phyloP scores from a whole-genome alignment of 169 alveolate genomes.

The Theileria annulata region DNA sequence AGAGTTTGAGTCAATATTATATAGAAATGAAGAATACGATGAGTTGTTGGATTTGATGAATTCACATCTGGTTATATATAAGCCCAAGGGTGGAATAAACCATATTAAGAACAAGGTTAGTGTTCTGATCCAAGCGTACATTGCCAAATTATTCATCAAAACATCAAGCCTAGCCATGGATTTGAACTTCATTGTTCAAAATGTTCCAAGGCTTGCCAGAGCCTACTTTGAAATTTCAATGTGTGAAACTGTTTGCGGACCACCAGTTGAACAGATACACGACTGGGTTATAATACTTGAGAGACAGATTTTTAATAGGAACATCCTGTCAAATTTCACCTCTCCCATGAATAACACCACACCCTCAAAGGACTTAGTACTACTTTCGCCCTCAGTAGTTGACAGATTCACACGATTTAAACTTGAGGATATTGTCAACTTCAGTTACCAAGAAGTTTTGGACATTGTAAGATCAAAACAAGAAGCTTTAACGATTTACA shows the following conservation, averaged over 20 bases:
- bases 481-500: conserved; percentile 59
- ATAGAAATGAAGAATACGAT: conserved; percentile 60
- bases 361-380: conserved; percentile 65
- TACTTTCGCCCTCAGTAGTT: conserved; percentile 40
- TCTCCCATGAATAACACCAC: conserved; percentile 77
- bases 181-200: conserved; percentile 89
- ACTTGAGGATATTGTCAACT: conserved; percentile 65
- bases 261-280: conserved; percentile 78
- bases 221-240: conserved; percentile 90
- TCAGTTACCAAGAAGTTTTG: conserved; percentile 50
- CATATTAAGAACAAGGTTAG: conserved; percentile 62
- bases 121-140: conserved; percentile 86
- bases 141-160: conserved; percentile 78
- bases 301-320: conserved; percentile 81
- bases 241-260: conserved; percentile 78
- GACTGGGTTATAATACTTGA: conserved; percentile 74
- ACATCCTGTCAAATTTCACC: conserved; percentile 77
- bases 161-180: conserved; percentile 91
- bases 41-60: conserved; percentile 41
- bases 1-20: conserved; percentile 54
- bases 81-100: conserved; percentile 59
- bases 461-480: conserved; percentile 64
- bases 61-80: conserved; percentile 14
- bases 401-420: conserved; percentile 47
- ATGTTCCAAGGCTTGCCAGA: conserved; percentile 89